phyloP scores from a whole-genome alignment of 164 flowering plant species.

The Malania oleifera region DNA sequence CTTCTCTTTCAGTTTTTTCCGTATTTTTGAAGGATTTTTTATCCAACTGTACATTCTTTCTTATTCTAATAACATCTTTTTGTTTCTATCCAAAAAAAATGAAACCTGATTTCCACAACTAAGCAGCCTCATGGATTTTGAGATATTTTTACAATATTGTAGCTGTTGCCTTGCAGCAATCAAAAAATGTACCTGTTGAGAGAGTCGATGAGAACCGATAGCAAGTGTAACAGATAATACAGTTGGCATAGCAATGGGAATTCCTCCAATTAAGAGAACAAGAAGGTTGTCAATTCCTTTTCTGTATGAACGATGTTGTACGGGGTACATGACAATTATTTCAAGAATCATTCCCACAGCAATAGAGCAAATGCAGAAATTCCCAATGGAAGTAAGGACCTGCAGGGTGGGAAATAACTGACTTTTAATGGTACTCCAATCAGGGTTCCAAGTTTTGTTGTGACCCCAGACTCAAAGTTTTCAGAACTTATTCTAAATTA shows the following conservation, averaged over 20 bases:
- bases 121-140: not conserved
- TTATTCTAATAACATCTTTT: no score
- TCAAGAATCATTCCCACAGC: slow-evolving; percentile 82
- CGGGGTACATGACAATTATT: slow-evolving; percentile 80
- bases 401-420: slow-evolving; percentile 22
- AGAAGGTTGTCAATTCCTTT: slow-evolving; percentile 80
- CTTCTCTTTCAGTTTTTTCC: no score
- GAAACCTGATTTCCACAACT: no score
- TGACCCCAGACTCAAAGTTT: not conserved
- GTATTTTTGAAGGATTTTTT: no score
- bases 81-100: no score
- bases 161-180: not conserved
- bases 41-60: no score
- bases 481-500: not conserved
- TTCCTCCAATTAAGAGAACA: slow-evolving; percentile 85
- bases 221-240: slow-evolving; percentile 88
- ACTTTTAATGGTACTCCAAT: slow-evolving; percentile 2
- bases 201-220: slow-evolving; percentile 84
- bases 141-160: not conserved
- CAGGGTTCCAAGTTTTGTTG: not conserved
- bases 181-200: slow-evolving; percentile 58
- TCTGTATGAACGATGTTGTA: slow-evolving; percentile 69
- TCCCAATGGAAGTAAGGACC: slow-evolving; percentile 89
- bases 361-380: slow-evolving; percentile 88
- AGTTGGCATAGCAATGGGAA: slow-evolving; percentile 91